These are phyloP conservation scores for Wickerhamiella sergipiensis DNA, from an alignment of 805 yeast species.

Conservation along the genomic window DNA sequence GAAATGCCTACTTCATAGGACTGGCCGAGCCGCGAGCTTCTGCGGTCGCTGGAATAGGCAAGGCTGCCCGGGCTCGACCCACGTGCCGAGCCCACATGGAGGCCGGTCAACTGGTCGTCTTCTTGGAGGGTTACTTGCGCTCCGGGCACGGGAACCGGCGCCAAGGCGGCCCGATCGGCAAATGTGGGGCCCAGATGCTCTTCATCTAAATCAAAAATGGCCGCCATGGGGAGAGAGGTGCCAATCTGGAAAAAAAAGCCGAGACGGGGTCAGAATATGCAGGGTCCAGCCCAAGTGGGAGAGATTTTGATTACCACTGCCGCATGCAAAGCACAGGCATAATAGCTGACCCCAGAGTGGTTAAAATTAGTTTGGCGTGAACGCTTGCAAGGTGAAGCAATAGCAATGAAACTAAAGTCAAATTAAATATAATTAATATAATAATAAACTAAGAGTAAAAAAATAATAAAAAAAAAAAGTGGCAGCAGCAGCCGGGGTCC, in stretches of 20 bases:
- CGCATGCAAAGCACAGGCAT: neutral
- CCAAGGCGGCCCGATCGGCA: conserved; percentile 1
- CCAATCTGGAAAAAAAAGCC: neutral
- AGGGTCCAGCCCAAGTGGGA: neutral
- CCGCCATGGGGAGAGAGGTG: neutral
- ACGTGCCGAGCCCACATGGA: neutral
- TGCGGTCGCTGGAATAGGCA: conserved; percentile 1
- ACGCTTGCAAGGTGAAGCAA: no score
- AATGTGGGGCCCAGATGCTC: neutral
- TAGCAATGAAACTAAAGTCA: no score
- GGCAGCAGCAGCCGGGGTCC: no score
- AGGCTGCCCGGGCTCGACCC: neutral
- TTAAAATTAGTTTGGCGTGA: no score
- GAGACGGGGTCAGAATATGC: neutral
- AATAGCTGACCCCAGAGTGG: neutral
- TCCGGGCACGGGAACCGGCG: neutral
- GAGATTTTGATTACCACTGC: neutral
- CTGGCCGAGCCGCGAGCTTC: conserved; percentile 2
- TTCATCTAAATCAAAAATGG: conserved; percentile 3
- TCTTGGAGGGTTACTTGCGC: neutral
- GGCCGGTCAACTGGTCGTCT: neutral
- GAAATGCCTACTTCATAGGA: conserved; percentile 39
- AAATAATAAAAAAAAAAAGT: no score
- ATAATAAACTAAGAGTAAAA: no score
- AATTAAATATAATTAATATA: no score